Percentiles rank a stretch among this genome's conserved stretches.
Evolutionary conservation across 2,329 filamentous ascomycete genomes (phyloP).

Genomic region (Penicillium griseofulvum): DNA sequence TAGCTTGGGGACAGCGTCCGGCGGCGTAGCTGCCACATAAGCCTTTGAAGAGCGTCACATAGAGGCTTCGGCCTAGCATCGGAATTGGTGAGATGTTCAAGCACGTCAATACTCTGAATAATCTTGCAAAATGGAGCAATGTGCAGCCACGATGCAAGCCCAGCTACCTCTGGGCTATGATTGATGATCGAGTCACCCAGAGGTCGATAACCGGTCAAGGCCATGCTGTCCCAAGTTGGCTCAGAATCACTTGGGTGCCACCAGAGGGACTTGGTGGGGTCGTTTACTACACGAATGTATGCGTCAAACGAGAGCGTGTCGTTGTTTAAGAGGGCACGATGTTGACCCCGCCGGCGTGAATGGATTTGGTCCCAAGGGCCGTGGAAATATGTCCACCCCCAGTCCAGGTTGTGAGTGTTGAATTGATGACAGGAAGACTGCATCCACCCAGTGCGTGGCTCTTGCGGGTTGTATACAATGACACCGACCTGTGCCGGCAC

Average conservation of each 20-base stretch:
- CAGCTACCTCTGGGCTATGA: constrained; percentile 51
- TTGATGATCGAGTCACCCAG: constrained; percentile 47
- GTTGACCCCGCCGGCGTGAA: constrained; percentile 55
- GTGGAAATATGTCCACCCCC: constrained; percentile 63
- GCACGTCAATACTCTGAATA: constrained; percentile 50
- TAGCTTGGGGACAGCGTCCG: constrained; percentile 40
- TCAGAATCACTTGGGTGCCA: constrained; percentile 57
- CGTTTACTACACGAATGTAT: constrained; percentile 60
- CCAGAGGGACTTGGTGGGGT: constrained; percentile 61
- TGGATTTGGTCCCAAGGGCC: constrained; percentile 59
- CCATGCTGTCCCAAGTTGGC: constrained; percentile 55
- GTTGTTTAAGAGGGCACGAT: constrained; percentile 58
- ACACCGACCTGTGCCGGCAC: constrained; percentile 61
- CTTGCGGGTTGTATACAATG: constrained; percentile 62
- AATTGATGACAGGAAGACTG: constrained; percentile 60
- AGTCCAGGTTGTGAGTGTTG: constrained; percentile 57
- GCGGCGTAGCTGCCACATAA: constrained; percentile 52
- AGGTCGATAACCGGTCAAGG: constrained; percentile 57
- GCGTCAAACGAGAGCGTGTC: constrained; percentile 62
- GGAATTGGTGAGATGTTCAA: constrained; percentile 48
- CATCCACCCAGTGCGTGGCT: constrained; percentile 58
- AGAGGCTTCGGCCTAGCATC: constrained; percentile 51
- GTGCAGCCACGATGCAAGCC: constrained; percentile 58
- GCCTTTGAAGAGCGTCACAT: constrained; percentile 51
- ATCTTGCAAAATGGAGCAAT: constrained; percentile 59